Evolutionary conservation across 768 basidiomycete species (phyloP), one percentile per base, ranked within the genome.

Genomic region (Tricholoma hemisulphureum): DNA sequence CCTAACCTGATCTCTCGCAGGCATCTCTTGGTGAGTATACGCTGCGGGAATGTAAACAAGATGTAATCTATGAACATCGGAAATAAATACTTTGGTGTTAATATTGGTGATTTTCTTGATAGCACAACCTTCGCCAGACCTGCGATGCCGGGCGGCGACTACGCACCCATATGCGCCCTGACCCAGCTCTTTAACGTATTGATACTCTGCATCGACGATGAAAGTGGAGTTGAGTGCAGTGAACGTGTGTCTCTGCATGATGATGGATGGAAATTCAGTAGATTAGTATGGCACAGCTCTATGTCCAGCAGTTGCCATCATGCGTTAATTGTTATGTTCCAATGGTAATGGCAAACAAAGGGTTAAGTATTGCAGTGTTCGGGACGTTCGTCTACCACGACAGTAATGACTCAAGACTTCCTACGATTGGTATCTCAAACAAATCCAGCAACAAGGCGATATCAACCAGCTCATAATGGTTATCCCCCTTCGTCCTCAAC

Each of bases 81-180:
- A 21, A 58, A 23, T 52, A 48, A 9, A 59, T 57, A 84, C 90
- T 83, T 93, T 93, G 53, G 89, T 92, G 70, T 93, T 92, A 72
- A 94, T 94, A 68, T 93, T 93, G 58, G 92, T 91, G 69, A 95
- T 95, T 80, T 95, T 95, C 82, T 96, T 96, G 77, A 96, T 95
- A 65, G 93, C 93, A 63, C 93, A 93, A 9, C 90, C 90, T 68
- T 95, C 92, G 21, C 91, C 91, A 2, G 91, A 87, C 64, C 86
- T 74, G 61, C 85, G 86, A 74, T 94, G 91, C 63, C 85, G 85
- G 0, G 95, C 95, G 24, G 89, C 83, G 56, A 94, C 88, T 62
- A 95, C 93, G 68, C 90, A 94, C 39, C 95, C 93, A 71, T 97
- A 96, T 20, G 95, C 94, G 63, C 95, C 94, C 72, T 95, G 93